Evolutionary conservation across 2,329 filamentous ascomycete species (phyloP).

Genomic region (Xylaria multiplex): DNA sequence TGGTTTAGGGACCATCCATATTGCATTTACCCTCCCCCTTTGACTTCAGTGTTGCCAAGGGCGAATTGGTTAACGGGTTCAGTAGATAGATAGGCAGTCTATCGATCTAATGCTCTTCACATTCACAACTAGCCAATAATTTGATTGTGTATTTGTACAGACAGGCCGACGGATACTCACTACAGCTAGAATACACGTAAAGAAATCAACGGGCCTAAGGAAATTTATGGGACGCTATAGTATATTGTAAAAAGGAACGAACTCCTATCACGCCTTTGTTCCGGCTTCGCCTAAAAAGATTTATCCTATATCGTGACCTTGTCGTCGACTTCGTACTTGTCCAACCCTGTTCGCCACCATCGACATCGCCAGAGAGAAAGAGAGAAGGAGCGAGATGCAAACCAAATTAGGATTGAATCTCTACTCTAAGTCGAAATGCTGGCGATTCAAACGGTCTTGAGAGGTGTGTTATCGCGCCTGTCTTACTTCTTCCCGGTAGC

Average conservation of each 20-base stretch:
- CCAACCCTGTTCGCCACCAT: conserved; percentile 20
- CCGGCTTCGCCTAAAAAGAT: conserved; percentile 27
- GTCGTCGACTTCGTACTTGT: conserved; percentile 21
- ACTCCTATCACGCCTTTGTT: conserved; percentile 38
- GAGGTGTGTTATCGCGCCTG: conserved; percentile 5
- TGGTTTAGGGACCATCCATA: too few species aligned
- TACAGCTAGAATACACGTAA: conserved; percentile 1
- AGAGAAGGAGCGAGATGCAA: background rate
- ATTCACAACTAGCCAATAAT: background rate
- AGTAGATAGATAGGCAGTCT: background rate
- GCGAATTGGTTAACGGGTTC: background rate
- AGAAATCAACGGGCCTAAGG: background rate
- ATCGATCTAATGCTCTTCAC: background rate
- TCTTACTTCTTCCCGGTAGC: conserved; percentile 44
- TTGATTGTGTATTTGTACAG: background rate
- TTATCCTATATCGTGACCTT: conserved; percentile 39
- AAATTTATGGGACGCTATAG: conserved; percentile 10
- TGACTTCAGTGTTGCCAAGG: background rate
- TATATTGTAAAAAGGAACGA: conserved; percentile 34
- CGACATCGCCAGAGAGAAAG: conserved; percentile 9
- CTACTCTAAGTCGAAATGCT: conserved; percentile 5
- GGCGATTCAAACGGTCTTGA: conserved; percentile 1
- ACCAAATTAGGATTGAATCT: background rate
- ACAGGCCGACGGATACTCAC: background rate
- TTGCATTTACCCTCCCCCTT: too few species aligned